Evolutionary conservation across 495 filamentous ascomycete genomes (phyloP).

Genomic region (Tetracladium marchalianum): DNA sequence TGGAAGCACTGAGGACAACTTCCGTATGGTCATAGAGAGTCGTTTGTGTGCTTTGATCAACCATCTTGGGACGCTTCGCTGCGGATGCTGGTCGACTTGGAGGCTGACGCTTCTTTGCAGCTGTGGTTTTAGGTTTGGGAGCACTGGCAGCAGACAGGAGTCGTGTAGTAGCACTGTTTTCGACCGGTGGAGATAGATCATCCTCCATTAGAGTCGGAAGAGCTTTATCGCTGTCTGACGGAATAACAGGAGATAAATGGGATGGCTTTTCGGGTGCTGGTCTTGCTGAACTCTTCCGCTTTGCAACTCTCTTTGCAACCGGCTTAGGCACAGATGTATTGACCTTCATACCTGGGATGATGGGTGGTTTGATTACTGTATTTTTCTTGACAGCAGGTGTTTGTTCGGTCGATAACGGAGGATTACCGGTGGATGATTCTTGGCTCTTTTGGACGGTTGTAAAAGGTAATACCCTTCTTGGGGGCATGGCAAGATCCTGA

Average conservation of each 20-base stretch:
- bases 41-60: conserved; percentile 20
- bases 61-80: conserved; percentile 17
- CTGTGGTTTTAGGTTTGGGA: conserved; percentile 10
- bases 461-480: conserved; percentile 28
- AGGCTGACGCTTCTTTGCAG: conserved; percentile 7
- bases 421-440: not conserved
- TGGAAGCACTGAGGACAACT: too few species aligned
- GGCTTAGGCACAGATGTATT: not conserved
- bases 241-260: too few species aligned
- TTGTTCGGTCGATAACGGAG: conserved; percentile 4
- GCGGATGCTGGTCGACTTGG: conserved; percentile 5
- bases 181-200: conserved; percentile 10
- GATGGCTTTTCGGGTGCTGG: too few species aligned
- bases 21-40: too few species aligned
- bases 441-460: conserved; percentile 5
- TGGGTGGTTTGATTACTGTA: not conserved
- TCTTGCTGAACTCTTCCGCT: not conserved
- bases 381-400: not conserved
- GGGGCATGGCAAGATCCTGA: conserved; percentile 16
- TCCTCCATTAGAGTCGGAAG: not conserved
- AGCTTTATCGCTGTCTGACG: too few species aligned
- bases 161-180: conserved; percentile 7
- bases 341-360: not conserved
- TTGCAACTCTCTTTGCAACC: conserved; percentile 9
- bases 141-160: conserved; percentile 7